Evolutionary conservation across 139 green algal species (phyloP), one percentile per base, ranked within the genome.

Genomic region (Tetradesmus lagerheimii): DNA sequence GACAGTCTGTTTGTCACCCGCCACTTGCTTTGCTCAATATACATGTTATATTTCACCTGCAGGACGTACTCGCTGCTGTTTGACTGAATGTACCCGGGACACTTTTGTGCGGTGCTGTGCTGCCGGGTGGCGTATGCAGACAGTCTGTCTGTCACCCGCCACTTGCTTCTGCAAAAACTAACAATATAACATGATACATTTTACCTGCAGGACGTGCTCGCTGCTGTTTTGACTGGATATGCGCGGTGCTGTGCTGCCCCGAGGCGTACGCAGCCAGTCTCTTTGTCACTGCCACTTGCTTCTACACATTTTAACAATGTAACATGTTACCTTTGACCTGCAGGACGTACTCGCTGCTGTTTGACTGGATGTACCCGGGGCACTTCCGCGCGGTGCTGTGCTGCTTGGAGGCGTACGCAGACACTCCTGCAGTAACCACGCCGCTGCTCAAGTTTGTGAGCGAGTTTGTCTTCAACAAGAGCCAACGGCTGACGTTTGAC

Each of bases 391-490:
- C 95, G 15, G 92, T 99, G 20, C 75, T 96, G 57, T 90, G 90
- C 31, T 96, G 94, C 83, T 77, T 97, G 45, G 95, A 99, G 92
- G 96, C 95, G 29, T 99, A 95, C 94, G 93, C 96, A 0, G 97
- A 98, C 77, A 53, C 31, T n/a, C 31, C 67, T 14, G 94, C 93
- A 2, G 96, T 99, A 23, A 97, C 96, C 27, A 98, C 95, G 1
- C 96, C 98, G 1, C 90, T 99, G 89, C 95, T 99, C 77, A 99
- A 99, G 89, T 99, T 99, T 92, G 93, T 99, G 80, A 94, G 94
- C 0, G 98, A 99, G 93, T 99, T 99, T 91, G 97, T 97, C 39
- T 95, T 98, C 89, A 99, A 99, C 95, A 99, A 99, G 93, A 97
- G 95, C 89, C 96, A 99, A 88, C 93, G 98, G 27, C 92, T 99